Evolutionary conservation across 192 early-diverging fungal genomes (phyloP), one percentile per base, ranked within the genome.

Genomic region (Chytriomyces sp.): DNA sequence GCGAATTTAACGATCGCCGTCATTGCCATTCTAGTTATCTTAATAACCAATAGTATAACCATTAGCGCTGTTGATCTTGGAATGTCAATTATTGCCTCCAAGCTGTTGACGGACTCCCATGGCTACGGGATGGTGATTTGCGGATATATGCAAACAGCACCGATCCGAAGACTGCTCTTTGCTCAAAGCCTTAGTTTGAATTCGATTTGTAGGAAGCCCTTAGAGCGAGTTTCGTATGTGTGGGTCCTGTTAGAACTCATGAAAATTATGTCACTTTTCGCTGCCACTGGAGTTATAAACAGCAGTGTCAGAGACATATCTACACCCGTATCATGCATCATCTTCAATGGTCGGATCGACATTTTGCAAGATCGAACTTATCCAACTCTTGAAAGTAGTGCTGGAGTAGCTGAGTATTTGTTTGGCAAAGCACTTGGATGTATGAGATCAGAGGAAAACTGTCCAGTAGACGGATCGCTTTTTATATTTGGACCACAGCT

Each of bases 61-160:
- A 73, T 64, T 54, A 52, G 59, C 38, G 54, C 39, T n/a, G 22
- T 73, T 3, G 71, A 73, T 10, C 44, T 52, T 33, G 58, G 60
- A 32, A 61, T 61, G 5, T 36, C 52, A 17, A 52, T 37, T 19
- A 33, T 63, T 5, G 36, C 64, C 52, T 59, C 39, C 12, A 52
- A 63, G 33, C 28, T 54, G 30, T 34, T 73, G 26, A 33, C 25
- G 8, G 22, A 53, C 49, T 49, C 36, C 10, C n/a, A 53, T 0
- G 71, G 71, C 26, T 73, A 52, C 60, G 64, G 71, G 26, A n/a
- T 64, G 26, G 71, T 52, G 19, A 61, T 54, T 0, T 73, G 71
- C 52, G 71, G 71, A 33, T 73, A 53, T 52, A 17, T 73, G 34
- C 71, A 73, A 30, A 73, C 58, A 7, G 25, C 44, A 14, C 54